Conservation (phyloP, 208 protist species). For the Trypanosoma brucei region DNA sequence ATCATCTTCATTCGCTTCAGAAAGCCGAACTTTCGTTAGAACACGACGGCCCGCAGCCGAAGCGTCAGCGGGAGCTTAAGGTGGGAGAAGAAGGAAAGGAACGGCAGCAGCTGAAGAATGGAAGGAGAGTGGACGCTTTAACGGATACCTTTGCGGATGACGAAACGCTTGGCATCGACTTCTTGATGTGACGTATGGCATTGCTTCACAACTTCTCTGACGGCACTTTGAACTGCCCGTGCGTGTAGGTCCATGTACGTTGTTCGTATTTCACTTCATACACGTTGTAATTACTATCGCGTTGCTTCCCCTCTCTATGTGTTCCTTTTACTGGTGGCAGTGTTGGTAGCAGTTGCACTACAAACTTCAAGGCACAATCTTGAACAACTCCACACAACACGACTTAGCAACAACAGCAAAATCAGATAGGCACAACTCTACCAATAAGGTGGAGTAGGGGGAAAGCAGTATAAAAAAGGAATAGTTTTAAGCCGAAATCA, state of each 20-base stretch:
- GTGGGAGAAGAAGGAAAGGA: slow-evolving; percentile 1
- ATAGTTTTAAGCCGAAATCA: too few species aligned
- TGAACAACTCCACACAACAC: too few species aligned
- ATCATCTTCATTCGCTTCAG: slow-evolving; percentile 30
- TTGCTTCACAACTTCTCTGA: neutral
- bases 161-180: slow-evolving; percentile 15
- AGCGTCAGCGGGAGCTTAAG: slow-evolving; percentile 9
- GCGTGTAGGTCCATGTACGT: neutral
- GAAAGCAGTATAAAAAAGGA: too few species aligned
- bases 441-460: too few species aligned
- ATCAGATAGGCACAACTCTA: too few species aligned
- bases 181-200: neutral
- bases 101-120: neutral
- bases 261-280: neutral
- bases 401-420: too few species aligned
- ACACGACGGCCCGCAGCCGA: slow-evolving; percentile 38
- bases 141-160: slow-evolving; percentile 9
- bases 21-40: slow-evolving; percentile 28
- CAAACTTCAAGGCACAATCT: too few species aligned
- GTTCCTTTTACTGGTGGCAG: too few species aligned
- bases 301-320: too few species aligned
- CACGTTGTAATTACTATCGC: neutral
- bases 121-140: neutral
- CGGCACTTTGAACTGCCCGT: neutral
- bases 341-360: too few species aligned